These are phyloP conservation scores for Solanum dulcamara DNA, from an alignment of 257 asterid genomes.

Conservation along the genomic window DNA sequence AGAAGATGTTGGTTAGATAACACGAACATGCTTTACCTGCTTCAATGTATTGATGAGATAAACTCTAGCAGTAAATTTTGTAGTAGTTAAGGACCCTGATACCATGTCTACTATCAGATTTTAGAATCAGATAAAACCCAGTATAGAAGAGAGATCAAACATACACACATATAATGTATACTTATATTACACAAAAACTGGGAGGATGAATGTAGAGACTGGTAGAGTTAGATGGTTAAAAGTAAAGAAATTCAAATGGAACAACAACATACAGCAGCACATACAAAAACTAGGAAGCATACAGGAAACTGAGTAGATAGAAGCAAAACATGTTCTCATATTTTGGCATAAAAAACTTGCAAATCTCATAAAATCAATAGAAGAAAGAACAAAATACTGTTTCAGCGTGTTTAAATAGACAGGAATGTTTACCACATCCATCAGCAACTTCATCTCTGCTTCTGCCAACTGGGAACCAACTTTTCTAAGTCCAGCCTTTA, in stretches of 20 bases:
- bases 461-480: constrained; percentile 98
- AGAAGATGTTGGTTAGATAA: not conserved
- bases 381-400: not conserved
- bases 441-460: constrained; percentile 87
- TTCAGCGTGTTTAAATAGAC: constrained; percentile 1
- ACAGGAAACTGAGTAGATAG: not conserved
- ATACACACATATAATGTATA: not conserved
- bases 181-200: not conserved
- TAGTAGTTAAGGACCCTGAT: not conserved
- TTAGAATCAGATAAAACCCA: not conserved
- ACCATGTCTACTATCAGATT: not conserved
- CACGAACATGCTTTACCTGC: not conserved
- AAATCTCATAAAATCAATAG: not conserved
- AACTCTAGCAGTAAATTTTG: not conserved
- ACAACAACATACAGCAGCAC: not conserved
- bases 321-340: not conserved
- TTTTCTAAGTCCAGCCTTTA: constrained; percentile 70
- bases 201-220: not conserved
- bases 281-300: not conserved
- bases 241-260: not conserved
- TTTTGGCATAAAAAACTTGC: not conserved
- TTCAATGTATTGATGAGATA: not conserved
- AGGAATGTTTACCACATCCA: constrained; percentile 81
- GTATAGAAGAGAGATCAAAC: not conserved
- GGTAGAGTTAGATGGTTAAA: not conserved